Conservation (phyloP, 2,329 filamentous ascomycete genomes). For the Claviceps pusilla region DNA sequence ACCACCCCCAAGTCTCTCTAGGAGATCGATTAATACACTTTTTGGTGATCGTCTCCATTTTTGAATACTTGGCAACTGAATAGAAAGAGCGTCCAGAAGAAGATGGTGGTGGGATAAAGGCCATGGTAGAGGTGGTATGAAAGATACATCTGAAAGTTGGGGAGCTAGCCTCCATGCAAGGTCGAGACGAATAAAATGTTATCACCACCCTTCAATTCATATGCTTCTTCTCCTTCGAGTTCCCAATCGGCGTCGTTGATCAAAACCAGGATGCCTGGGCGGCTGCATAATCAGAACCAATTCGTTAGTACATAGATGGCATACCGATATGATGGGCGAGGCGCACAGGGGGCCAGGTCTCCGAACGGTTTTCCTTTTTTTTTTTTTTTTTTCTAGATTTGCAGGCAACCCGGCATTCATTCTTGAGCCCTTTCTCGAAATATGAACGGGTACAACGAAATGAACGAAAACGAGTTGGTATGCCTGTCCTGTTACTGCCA, state of each 20-base stretch:
- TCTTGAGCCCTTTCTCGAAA: background rate
- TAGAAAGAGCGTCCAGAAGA: background rate
- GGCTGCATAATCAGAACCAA: conserved; percentile 34
- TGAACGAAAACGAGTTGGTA: background rate
- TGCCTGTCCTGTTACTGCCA: background rate
- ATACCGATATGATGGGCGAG: background rate
- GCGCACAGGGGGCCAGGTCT: no score
- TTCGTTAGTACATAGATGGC: conserved; percentile 10
- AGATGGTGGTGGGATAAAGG: background rate
- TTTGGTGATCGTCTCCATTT: background rate
- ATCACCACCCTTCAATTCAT: conserved; percentile 68
- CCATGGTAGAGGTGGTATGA: background rate
- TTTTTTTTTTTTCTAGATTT: background rate
- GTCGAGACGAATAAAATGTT: conserved; percentile 94
- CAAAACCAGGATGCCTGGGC: conserved; percentile 85
- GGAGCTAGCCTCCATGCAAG: conserved; percentile 66
- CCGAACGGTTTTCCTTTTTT: background rate
- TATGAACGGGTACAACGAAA: background rate
- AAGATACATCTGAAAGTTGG: background rate
- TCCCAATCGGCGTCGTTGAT: conserved; percentile 99
- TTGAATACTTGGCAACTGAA: background rate
- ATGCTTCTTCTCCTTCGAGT: conserved; percentile 83
- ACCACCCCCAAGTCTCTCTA: background rate
- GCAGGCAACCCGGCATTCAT: no score
- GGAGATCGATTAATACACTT: background rate